Evolutionary conservation across 768 basidiomycete genomes (phyloP), one percentile per base, ranked within the genome.

Genomic region (Ephemerocybe angulata): DNA sequence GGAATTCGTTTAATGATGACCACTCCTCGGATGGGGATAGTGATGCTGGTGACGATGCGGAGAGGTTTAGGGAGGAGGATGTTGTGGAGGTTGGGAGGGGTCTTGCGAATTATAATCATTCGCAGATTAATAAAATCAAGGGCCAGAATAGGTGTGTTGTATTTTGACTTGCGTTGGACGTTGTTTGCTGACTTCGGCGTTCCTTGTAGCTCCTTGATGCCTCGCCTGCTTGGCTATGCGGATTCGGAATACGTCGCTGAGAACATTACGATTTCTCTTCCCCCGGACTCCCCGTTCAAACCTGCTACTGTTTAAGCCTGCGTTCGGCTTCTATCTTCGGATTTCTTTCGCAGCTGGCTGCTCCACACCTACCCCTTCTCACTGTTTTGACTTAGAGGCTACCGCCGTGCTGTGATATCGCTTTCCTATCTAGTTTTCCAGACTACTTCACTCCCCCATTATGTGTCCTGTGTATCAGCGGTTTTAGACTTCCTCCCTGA

Each of bases 231-330:
- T 46, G 96, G 94, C 2, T 98, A 99, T 69, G 90, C 90, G 13
- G 97, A 99, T 66, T 90, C 92, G 25, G 97, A 98, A 68, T 90
- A 98, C 72, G 94, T 98, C 46, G 95, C 96, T 5, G 97, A 98
- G 65, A 92, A 94, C 64, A 86, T 97, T 63, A 93, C 90, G 2
- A 88, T 96, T 50, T 79, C 87, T 51, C 66, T 83, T 38, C 76
- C 79, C 11, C 80, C 83, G 52, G 29, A 29, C 37, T 29, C 11
- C 29, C 21, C 53, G 47, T 35, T 29, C 27, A 40, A 40, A 5
- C 22, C 38, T 10, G 13, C 38, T 21, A 40, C 38, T 40, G n/a
- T n/a, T n/a, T n/a, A n/a, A n/a, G n/a, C n/a, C n/a, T n/a, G n/a
- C n/a, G n/a, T n/a, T n/a, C n/a, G n/a, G n/a, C n/a, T n/a, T n/a